Conservation (phyloP, 1,139 yeast species). For the Yamadazyma epiphylla region DNA sequence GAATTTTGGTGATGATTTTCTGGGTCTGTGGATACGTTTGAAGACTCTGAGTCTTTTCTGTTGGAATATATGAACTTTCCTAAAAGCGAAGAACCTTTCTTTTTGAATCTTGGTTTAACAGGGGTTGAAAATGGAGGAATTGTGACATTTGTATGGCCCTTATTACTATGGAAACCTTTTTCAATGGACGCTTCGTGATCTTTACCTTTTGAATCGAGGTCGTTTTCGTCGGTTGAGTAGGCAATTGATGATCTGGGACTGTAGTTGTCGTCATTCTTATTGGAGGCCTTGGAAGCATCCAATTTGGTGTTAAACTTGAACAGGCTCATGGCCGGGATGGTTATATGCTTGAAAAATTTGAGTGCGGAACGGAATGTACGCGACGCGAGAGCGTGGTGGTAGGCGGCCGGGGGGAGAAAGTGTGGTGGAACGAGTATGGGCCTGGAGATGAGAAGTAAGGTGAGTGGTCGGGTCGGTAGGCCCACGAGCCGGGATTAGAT, state of each 20-base stretch:
- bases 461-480: too few species aligned
- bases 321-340: conserved; percentile 7
- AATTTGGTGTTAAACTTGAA: conserved; percentile 11
- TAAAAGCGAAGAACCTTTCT: conserved; percentile 40
- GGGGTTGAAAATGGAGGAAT: conserved; percentile 53
- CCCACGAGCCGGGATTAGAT: too few species aligned
- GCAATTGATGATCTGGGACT: conserved; percentile 26
- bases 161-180: conserved; percentile 47
- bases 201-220: too few species aligned
- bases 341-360: neutral
- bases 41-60: conserved; percentile 33
- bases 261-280: conserved; percentile 13
- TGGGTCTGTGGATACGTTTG: conserved; percentile 2
- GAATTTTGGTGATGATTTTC: neutral
- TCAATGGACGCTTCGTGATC: neutral
- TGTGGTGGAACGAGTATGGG: too few species aligned
- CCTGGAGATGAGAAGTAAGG: too few species aligned
- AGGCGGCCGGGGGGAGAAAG: too few species aligned
- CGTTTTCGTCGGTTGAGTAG: conserved; percentile 12
- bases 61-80: conserved; percentile 46
- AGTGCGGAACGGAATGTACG: neutral
- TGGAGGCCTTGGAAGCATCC: conserved; percentile 7
- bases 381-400: neutral
- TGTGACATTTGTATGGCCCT: conserved; percentile 20
- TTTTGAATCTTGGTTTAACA: conserved; percentile 45